phyloP scores from a whole-genome alignment of 192 early-diverging fungal genomes.

The Podochytrium sp. region DNA sequence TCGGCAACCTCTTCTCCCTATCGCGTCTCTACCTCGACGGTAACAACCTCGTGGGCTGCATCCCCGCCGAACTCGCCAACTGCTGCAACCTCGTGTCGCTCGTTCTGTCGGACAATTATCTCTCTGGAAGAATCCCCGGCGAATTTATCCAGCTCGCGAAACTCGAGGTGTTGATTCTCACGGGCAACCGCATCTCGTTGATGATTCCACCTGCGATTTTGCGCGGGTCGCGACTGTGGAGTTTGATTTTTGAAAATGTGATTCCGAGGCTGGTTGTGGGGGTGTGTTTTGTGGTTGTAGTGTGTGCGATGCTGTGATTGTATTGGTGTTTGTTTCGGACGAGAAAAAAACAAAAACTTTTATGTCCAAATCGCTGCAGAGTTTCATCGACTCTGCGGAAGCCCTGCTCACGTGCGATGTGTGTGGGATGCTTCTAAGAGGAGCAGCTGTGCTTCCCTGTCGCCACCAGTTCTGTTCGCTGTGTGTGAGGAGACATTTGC shows the following conservation, averaged over 20 bases:
- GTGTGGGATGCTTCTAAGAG: constrained; percentile 12
- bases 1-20: neutral
- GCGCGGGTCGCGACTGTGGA: no score
- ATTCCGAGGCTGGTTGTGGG: no score
- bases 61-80: neutral
- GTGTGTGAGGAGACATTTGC: constrained; percentile 24
- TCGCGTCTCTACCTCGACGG: neutral
- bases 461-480: constrained; percentile 19
- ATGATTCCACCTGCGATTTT: no score
- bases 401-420: constrained; percentile 26
- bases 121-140: neutral
- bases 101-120: neutral
- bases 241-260: no score
- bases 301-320: no score
- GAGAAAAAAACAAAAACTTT: no score
- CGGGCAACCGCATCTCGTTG: neutral
- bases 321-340: no score
- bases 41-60: neutral
- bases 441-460: constrained; percentile 23
- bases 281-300: no score
- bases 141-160: neutral
- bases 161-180: constrained; percentile 1
- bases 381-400: neutral
- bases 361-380: no score
- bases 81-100: neutral